phyloP scores from a whole-genome alignment of 768 basidiomycete genomes.

The Amanita inopinata region DNA sequence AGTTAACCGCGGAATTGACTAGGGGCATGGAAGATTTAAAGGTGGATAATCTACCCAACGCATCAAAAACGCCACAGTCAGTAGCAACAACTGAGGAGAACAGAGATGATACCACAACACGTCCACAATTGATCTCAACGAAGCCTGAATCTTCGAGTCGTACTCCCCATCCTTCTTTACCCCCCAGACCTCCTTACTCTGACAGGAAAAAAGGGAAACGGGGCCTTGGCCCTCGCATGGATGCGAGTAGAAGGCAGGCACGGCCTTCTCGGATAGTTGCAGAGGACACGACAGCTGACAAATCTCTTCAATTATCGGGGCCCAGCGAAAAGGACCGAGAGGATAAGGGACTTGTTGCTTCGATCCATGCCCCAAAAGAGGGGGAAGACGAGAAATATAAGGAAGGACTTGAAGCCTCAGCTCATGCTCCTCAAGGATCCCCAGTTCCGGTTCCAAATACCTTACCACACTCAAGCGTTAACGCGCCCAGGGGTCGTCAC shows the following conservation, averaged over 20 bases:
- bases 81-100: not conserved
- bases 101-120: not conserved
- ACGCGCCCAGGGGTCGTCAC: constrained; percentile 20
- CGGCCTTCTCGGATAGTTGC: not conserved
- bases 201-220: constrained; percentile 7
- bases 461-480: constrained; percentile 17
- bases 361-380: constrained; percentile 12
- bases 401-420: constrained; percentile 38
- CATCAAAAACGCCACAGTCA: too few relatives aligned
- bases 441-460: constrained; percentile 28
- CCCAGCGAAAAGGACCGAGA: not conserved
- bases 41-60: too few relatives aligned
- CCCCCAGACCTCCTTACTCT: constrained; percentile 10
- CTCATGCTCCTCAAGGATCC: constrained; percentile 42
- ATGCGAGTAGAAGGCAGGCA: constrained; percentile 18
- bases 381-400: constrained; percentile 9
- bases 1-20: too few relatives aligned
- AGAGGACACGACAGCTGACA: not conserved
- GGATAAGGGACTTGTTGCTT: constrained; percentile 9
- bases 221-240: constrained; percentile 10
- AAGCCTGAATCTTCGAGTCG: constrained; percentile 2
- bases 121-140: not conserved
- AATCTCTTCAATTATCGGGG: not conserved
- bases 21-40: too few relatives aligned
- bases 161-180: constrained; percentile 13